These are phyloP conservation scores for Vanderwaltozyma tropicalis DNA, from an alignment of 805 yeast genomes.

Conservation along the genomic window DNA sequence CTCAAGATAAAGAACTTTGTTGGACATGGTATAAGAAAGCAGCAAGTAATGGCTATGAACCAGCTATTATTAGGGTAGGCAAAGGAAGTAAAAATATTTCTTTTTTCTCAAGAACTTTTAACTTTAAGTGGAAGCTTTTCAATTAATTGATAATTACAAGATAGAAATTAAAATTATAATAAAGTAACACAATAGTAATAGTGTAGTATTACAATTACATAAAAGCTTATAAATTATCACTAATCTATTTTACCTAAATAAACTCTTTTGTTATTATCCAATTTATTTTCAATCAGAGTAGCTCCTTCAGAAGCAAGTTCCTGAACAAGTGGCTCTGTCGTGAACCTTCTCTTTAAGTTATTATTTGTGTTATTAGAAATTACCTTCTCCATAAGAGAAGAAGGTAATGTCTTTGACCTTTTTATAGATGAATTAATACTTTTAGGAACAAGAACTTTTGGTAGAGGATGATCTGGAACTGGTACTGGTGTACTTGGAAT, in stretches of 20 bases:
- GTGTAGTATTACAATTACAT: too few species aligned
- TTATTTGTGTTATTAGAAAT: conserved; percentile 2
- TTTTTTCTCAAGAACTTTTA: too few species aligned
- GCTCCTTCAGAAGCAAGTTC: not conserved
- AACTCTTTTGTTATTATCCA: not conserved
- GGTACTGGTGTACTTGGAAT: conserved; percentile 22
- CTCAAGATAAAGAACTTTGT: conserved; percentile 43
- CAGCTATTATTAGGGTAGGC: conserved; percentile 34
- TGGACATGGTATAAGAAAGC: conserved; percentile 64
- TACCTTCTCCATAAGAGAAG: not conserved
- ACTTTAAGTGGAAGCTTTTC: too few species aligned
- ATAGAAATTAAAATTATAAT: too few species aligned
- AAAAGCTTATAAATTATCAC: too few species aligned
- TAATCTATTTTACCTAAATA: too few species aligned
- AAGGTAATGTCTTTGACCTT: conserved; percentile 3
- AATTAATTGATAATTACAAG: too few species aligned
- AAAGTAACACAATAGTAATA: too few species aligned
- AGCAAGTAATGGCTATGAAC: conserved; percentile 46
- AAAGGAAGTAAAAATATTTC: not conserved
- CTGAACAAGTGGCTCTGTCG: conserved; percentile 8
- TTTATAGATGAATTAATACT: conserved; percentile 17
- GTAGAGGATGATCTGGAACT: conserved; percentile 21
- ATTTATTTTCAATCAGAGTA: too few species aligned
- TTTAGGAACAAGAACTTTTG: conserved; percentile 20
- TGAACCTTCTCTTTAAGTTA: conserved; percentile 17